Percentiles rank a stretch among this genome's conserved stretches.
Conservation (phyloP, 176 grass and related monocot genomes). For the Musa itinerans region DNA sequence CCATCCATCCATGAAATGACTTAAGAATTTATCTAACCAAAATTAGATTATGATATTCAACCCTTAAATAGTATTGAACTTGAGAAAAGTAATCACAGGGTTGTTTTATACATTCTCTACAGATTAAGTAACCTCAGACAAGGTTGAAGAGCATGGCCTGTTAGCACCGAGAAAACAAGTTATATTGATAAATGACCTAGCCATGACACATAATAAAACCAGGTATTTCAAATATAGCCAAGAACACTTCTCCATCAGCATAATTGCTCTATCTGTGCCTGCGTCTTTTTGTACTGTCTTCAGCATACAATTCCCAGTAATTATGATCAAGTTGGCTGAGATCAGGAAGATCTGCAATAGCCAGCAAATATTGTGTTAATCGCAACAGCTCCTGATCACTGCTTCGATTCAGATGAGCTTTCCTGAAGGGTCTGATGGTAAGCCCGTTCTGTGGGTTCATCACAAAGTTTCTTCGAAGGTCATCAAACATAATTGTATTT, state of each 20-base stretch:
- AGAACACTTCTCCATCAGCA: neutral
- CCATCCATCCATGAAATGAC: too few species aligned
- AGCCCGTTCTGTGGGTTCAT: slow-evolving; percentile 99
- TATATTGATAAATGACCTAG: neutral
- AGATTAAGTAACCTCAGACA: neutral
- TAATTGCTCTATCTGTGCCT: slow-evolving; percentile 29
- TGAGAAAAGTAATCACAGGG: neutral
- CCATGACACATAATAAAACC: neutral
- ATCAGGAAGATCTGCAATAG: slow-evolving; percentile 74
- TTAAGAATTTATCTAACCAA: too few species aligned
- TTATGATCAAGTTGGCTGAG: slow-evolving; percentile 65
- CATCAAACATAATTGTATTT: slow-evolving; percentile 98
- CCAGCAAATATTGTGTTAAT: slow-evolving; percentile 75
- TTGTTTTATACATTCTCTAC: neutral
- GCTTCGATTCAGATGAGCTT: slow-evolving; percentile 58
- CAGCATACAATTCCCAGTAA: slow-evolving; percentile 72
- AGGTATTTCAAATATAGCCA: neutral
- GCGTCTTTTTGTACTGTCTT: slow-evolving; percentile 57
- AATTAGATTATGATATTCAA: neutral
- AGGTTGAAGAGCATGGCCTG: neutral
- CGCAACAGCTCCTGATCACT: slow-evolving; percentile 62
- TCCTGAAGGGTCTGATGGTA: slow-evolving; percentile 65
- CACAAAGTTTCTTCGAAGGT: slow-evolving; percentile 81
- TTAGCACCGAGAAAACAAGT: neutral
- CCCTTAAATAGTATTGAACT: neutral